phyloP scores from a whole-genome alignment of 257 asterid species.

The Solanum tacnaense region DNA sequence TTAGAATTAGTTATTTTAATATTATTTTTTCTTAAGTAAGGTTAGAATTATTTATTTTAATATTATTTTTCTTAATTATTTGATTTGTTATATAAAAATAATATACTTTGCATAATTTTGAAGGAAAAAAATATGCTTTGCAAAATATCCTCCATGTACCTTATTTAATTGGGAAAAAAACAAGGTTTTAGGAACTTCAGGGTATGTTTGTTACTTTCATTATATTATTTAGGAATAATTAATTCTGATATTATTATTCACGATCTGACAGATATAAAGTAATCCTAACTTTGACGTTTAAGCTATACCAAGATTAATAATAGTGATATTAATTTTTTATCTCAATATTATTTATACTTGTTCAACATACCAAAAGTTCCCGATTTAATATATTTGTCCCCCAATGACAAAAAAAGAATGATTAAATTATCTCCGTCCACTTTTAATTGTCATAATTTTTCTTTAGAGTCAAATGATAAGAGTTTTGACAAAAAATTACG shows the following conservation, averaged over 20 bases:
- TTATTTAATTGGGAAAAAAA: no score
- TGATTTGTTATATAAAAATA: no score
- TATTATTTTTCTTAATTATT: no score
- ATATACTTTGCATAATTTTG: no score
- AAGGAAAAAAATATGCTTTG: no score
- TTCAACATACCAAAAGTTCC: not conserved
- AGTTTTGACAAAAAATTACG: no score
- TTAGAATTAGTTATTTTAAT: no score
- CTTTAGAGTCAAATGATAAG: no score
- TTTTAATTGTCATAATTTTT: no score
- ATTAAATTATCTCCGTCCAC: not conserved
- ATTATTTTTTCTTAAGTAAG: no score
- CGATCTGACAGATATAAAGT: not conserved
- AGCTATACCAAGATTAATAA: not conserved
- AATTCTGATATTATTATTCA: not conserved
- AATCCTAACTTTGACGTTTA: not conserved
- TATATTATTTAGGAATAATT: not conserved
- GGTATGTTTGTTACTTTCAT: not conserved
- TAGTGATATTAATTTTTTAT: not conserved
- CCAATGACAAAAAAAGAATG: not conserved
- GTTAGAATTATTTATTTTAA: no score
- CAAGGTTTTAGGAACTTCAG: not conserved
- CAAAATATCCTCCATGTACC: not conserved
- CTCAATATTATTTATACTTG: not conserved
- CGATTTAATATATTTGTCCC: not conserved